These are phyloP conservation scores for Psilocybe cubensis DNA, from an alignment of 768 basidiomycete genomes.

Conservation along the genomic window DNA sequence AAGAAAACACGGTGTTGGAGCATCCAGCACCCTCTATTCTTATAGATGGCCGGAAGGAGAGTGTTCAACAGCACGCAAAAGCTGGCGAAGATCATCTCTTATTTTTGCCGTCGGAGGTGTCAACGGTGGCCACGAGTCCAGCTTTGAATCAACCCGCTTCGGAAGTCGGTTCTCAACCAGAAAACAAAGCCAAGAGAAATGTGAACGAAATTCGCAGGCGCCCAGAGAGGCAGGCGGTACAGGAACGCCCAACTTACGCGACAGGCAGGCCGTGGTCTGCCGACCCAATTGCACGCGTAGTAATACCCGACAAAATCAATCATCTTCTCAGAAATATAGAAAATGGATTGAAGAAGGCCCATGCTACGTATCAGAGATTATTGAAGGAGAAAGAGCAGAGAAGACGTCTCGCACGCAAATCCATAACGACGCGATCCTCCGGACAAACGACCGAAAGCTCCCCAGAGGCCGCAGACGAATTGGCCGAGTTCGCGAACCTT, in stretches of 20 bases:
- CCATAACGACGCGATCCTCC: neutral
- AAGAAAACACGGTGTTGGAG: neutral
- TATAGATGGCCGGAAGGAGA: neutral
- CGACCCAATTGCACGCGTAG: slow-evolving; percentile 18
- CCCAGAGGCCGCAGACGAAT: neutral
- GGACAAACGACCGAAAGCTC: neutral
- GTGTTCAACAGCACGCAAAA: neutral
- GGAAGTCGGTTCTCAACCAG: neutral
- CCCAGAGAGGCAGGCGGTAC: neutral
- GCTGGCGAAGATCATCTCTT: neutral
- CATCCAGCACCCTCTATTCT: no score
- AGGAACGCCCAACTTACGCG: slow-evolving; percentile 19
- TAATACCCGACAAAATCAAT: slow-evolving; percentile 5
- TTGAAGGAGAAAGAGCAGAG: no score
- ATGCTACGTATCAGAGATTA: neutral
- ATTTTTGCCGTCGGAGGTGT: neutral
- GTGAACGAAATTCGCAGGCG: neutral
- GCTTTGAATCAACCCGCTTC: no score
- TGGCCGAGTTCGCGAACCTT: slow-evolving; percentile 9
- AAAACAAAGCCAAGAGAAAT: neutral
- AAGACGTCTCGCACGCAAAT: neutral
- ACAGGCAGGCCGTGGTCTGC: slow-evolving; percentile 30
- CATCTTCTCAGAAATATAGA: slow-evolving; percentile 8
- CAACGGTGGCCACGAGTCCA: neutral
- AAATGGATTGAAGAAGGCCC: neutral